phyloP scores from a whole-genome alignment of 495 filamentous ascomycete species.

The Neurospora sp. region DNA sequence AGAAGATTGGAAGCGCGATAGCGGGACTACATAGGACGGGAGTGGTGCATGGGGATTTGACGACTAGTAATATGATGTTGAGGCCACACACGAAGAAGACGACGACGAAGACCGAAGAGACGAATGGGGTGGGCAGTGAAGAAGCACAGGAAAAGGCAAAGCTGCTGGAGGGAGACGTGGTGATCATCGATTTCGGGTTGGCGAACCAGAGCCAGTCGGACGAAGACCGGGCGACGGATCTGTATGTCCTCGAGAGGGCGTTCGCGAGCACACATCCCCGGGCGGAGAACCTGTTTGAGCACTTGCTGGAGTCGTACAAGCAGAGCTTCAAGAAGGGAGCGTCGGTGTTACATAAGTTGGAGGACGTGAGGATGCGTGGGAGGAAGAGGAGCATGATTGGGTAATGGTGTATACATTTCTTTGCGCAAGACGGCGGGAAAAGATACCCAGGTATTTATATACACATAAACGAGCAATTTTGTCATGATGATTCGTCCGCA shows the following conservation, averaged over 20 bases:
- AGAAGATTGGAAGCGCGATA: conserved; percentile 59
- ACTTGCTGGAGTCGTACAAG: conserved; percentile 45
- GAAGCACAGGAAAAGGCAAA: conserved; percentile 13
- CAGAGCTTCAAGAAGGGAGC: conserved; percentile 40
- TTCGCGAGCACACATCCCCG: conserved; percentile 90
- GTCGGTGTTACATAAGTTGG: conserved; percentile 54
- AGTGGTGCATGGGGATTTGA: conserved; percentile 89
- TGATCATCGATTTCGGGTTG: conserved; percentile 93
- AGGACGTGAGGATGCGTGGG: conserved; percentile 93
- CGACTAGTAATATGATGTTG: conserved; percentile 95
- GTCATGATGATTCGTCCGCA: neutral
- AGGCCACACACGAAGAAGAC: conserved; percentile 20
- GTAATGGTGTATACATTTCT: conserved; percentile 19
- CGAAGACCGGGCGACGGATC: conserved; percentile 90
- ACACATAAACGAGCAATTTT: neutral
- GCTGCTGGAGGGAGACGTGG: conserved; percentile 58
- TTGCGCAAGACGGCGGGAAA: neutral
- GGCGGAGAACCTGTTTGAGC: conserved; percentile 65
- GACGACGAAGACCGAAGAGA: neutral
- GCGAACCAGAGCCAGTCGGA: conserved; percentile 72
- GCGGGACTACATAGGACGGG: conserved; percentile 74
- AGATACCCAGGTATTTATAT: neutral
- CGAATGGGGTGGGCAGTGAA: conserved; percentile 1
- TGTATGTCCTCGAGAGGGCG: conserved; percentile 95
- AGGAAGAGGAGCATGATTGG: conserved; percentile 96